A percentile compares a stretch with the other conserved stretches of the same genome.
These are phyloP conservation scores for Exophiala oligosperma DNA, from an alignment of 2,329 filamentous ascomycete species.

Conservation along the genomic window DNA sequence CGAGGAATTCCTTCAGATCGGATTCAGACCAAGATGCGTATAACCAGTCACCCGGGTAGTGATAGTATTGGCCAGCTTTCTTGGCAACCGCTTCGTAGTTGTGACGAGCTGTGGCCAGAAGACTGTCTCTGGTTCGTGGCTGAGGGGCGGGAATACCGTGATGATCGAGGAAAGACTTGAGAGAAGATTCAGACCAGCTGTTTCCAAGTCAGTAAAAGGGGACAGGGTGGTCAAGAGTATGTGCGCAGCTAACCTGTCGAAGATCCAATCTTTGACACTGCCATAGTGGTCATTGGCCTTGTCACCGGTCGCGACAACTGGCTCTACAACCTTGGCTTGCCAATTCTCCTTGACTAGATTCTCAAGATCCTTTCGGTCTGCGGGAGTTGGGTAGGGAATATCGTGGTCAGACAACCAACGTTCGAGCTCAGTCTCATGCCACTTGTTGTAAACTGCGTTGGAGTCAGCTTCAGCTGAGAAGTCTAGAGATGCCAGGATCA, in stretches of 20 bases:
- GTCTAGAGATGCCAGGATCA: background rate
- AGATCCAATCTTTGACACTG: conserved; percentile 83
- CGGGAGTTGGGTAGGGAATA: conserved; percentile 83
- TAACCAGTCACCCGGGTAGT: conserved; percentile 95
- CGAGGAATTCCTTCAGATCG: conserved; percentile 90
- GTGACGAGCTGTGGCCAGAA: conserved; percentile 74
- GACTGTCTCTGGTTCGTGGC: conserved; percentile 78
- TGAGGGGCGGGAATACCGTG: conserved; percentile 86
- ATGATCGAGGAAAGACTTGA: conserved; percentile 90
- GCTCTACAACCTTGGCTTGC: conserved; percentile 70
- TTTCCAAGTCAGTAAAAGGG: conserved; percentile 37
- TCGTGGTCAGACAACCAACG: conserved; percentile 93
- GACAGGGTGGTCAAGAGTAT: background rate
- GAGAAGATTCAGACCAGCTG: conserved; percentile 88
- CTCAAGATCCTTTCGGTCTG: conserved; percentile 94
- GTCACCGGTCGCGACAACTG: conserved; percentile 78
- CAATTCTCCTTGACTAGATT: conserved; percentile 87
- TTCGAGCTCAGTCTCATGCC: conserved; percentile 97
- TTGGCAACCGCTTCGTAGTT: conserved; percentile 79
- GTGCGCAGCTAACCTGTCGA: conserved; percentile 64
- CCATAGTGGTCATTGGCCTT: conserved; percentile 70
- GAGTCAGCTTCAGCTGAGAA: conserved; percentile 10
- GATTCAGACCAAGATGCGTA: conserved; percentile 91
- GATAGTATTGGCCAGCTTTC: conserved; percentile 70
- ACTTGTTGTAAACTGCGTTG: conserved; percentile 86